Base-by-base conservation (phyloP, 1,284 basidiomycete species). In the Trichosporon sp. region DNA sequence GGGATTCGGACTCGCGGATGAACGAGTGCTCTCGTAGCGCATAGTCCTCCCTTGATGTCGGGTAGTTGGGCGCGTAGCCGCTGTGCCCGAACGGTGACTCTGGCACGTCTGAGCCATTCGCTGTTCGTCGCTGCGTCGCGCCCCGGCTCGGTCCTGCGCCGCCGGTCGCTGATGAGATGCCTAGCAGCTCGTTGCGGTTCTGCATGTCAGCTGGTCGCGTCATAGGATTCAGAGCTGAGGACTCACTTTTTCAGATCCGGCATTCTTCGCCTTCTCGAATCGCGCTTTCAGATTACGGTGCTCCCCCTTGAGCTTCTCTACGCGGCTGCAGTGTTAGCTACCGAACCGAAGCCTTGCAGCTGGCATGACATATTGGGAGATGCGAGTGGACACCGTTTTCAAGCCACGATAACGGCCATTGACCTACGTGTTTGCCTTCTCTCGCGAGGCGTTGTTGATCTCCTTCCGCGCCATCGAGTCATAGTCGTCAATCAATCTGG, bases 391-490 rank as follows among this genome's bases (percentile, higher is more conserved):
- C 3, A 16, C 13, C 14, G 9, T 10, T 49, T 23, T 5, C 6
- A 11, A 23, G 56, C 16, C 27, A 31, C 11, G n/a, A 16, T 27
- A 13, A 31, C 25, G 4, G 40, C 16, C 13, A 16, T 6, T 32
- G 1, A 64, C 87, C 73, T 74, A 94, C 92, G 90, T 89, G 76
- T 90, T 85, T 0, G 93, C 95, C 81, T 97, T 97, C 82, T 95
- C 93, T 77, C 92, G 87, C 80, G 95, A 95, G 44, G 90, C 88
- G 71, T 91, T 92, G 60, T 95, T 90, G 74, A 96, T 92, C 79
- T 97, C 94, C 69, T 93, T 85, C 81, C 89, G 90, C 0, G 91
- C 91, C 91, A 97, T 93, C 11, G 90, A 89, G 74, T 96, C 94
- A 75, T 95, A 97, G 75, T 98, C 95, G 71, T 96, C 93, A 68